Percentiles rank a stretch among this genome's conserved stretches.
Evolutionary conservation across 306 rosid genomes (phyloP).

Genomic region (Abrus pulchellus): DNA sequence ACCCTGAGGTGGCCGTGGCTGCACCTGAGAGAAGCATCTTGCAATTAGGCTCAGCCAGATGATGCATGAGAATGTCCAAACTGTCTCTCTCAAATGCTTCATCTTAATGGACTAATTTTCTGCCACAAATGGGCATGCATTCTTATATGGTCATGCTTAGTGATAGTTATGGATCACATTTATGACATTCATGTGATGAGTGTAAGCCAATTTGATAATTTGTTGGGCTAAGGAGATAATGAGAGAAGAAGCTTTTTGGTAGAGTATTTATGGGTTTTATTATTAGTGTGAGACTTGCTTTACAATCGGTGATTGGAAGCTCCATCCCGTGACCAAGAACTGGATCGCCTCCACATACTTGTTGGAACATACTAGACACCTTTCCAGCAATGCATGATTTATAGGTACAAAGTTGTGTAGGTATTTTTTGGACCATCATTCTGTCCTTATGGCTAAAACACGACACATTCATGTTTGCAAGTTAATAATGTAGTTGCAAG

Average conservation of each 20-base stretch:
- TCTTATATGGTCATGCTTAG: conserved; percentile 29
- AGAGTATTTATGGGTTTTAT: conserved; percentile 16
- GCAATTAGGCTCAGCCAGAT: conserved; percentile 55
- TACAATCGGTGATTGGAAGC: conserved; percentile 39
- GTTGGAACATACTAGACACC: conserved; percentile 13
- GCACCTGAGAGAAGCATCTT: conserved; percentile 59
- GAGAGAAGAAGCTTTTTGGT: conserved; percentile 45
- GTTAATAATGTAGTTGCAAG: conserved; percentile 14
- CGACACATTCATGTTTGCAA: neutral
- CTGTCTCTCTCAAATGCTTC: conserved; percentile 45
- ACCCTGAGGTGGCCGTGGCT: conserved; percentile 46
- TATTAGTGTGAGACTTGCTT: neutral
- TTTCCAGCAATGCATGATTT: conserved; percentile 24
- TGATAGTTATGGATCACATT: conserved; percentile 10
- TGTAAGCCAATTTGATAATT: conserved; percentile 26
- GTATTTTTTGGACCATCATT: neutral
- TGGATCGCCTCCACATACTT: conserved; percentile 20
- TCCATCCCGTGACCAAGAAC: conserved; percentile 46
- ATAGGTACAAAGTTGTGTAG: neutral
- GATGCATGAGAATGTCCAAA: conserved; percentile 36
- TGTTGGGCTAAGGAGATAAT: conserved; percentile 46
- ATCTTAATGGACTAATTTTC: neutral
- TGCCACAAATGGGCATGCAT: conserved; percentile 3
- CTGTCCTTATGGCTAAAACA: too few species aligned
- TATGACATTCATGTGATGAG: conserved; percentile 53